These are phyloP conservation scores for Fonsecaea erecta DNA, from an alignment of 2,329 filamentous ascomycete species.

Conservation along the genomic window DNA sequence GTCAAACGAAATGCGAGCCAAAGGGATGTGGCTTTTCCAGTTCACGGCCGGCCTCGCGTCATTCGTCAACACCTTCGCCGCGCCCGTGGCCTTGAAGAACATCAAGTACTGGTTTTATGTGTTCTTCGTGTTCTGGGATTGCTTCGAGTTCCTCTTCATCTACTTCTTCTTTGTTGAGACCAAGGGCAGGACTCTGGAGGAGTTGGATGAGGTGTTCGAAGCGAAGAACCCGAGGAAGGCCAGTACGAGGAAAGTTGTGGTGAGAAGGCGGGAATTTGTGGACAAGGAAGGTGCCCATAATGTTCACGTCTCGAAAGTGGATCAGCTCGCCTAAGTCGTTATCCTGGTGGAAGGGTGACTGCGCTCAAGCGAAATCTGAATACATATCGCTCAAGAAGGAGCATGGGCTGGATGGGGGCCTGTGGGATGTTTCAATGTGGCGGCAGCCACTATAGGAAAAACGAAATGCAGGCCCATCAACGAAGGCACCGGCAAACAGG, in stretches of 20 bases:
- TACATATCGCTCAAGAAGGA: background rate
- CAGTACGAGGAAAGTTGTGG: conserved; percentile 18
- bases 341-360: background rate
- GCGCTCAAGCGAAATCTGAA: background rate
- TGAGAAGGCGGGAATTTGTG: conserved; percentile 7
- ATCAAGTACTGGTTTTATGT: conserved; percentile 62
- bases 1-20: conserved; percentile 58
- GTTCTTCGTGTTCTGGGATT: conserved; percentile 46
- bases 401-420: background rate
- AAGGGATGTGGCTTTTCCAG: conserved; percentile 59
- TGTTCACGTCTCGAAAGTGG: background rate
- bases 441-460: too few relatives aligned
- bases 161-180: conserved; percentile 39
- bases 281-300: conserved; percentile 1
- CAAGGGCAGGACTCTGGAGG: conserved; percentile 37
- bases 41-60: conserved; percentile 51
- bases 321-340: background rate
- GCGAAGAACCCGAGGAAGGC: conserved; percentile 50
- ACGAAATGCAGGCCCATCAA: too few relatives aligned
- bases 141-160: conserved; percentile 33
- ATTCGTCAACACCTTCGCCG: conserved; percentile 56
- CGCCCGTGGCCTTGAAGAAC: conserved; percentile 53
- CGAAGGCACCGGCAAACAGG: too few relatives aligned
- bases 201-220: conserved; percentile 51
- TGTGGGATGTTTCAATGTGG: background rate